These are phyloP conservation scores for Ashbya aceris DNA, from an alignment of 1,139 yeast genomes.

Conservation along the genomic window DNA sequence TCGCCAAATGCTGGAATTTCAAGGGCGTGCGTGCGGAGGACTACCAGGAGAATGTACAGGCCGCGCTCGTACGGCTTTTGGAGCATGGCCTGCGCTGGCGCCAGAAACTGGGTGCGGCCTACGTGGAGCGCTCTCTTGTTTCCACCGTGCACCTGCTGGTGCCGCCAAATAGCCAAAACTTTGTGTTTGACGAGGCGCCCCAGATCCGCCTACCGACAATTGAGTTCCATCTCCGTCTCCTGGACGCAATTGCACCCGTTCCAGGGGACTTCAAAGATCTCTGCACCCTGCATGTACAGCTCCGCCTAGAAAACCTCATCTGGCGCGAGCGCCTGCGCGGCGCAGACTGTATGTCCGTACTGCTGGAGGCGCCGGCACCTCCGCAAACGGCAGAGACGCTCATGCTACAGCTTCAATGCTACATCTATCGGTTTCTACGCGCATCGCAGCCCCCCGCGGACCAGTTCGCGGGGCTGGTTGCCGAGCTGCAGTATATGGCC, in stretches of 20 bases:
- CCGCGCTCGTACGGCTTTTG: not conserved
- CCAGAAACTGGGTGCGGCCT: not conserved
- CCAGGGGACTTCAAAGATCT: not conserved
- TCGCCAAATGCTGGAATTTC: constrained; percentile 6
- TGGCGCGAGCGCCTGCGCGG: constrained; percentile 7
- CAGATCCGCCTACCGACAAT: not conserved
- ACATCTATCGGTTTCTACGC: constrained; percentile 10
- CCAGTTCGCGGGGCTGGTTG: constrained; percentile 6
- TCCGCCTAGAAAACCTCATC: not conserved
- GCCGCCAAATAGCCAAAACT: not conserved
- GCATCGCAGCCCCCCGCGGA: constrained; percentile 1
- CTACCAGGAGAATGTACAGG: not conserved
- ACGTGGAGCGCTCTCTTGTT: constrained; percentile 1
- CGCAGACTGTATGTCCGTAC: not conserved
- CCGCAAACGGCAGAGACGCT: not conserved
- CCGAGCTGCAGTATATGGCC: constrained; percentile 7
- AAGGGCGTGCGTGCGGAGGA: not conserved
- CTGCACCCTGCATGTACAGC: not conserved
- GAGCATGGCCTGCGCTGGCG: not conserved
- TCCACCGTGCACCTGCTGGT: not conserved
- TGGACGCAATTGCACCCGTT: not conserved
- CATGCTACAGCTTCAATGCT: constrained; percentile 4
- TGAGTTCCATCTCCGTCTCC: constrained; percentile 1
- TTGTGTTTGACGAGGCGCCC: constrained; percentile 4
- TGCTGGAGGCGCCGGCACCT: not conserved